Evolutionary conservation across 768 basidiomycete genomes (phyloP), one percentile per base, ranked within the genome.

Genomic region (Leccinum subtestaceum): DNA sequence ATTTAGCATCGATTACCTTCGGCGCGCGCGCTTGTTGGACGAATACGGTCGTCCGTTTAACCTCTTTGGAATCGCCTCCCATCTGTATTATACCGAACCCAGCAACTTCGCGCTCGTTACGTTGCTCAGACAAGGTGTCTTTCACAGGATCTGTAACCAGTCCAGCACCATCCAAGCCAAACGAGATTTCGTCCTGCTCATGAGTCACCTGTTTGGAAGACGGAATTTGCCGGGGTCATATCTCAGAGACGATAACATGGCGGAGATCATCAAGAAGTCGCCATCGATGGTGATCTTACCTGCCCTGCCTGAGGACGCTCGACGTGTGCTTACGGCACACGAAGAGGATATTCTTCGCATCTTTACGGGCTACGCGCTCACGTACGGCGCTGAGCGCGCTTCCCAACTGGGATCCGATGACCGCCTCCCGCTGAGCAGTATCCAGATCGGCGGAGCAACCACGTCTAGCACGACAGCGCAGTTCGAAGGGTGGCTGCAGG

Each of bases 1-100:
- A 23, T 90, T 90, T 75, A 82, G 81, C 59, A 84, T 90, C 52
- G 89, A 90, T 60, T 89, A 87, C 62, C 78, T 90, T 10, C 79
- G 85, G 38, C 82, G 85, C 5, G 70, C 79, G 5, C 75, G 80
- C 43, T 75, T 90, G 17, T 69, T 89, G 45, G 79, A 83, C 54
- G 72, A 71, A 36, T 66, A 71, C 17, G 89, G 88, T 17, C 78
- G 74, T 45, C 86, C 85, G 0, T 77, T 86, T 64, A 82, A 86
- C 59, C 71, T 86, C 6, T 83, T 81, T 58, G 80, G 77, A 0
- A 72, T 85, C 11, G 80, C 81, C 0, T 75, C 82, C 1, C 84
- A 82, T 60, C 72, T 86, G 31, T 84, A 84, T 50, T 84, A 86
- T 64, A 82, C 83, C 1, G 87, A 90, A 68, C 88, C 88, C 1